Evolutionary conservation across 1,284 basidiomycete species (phyloP), one percentile per base, ranked within the genome.

Genomic region (Bondarzewia mesenterica): DNA sequence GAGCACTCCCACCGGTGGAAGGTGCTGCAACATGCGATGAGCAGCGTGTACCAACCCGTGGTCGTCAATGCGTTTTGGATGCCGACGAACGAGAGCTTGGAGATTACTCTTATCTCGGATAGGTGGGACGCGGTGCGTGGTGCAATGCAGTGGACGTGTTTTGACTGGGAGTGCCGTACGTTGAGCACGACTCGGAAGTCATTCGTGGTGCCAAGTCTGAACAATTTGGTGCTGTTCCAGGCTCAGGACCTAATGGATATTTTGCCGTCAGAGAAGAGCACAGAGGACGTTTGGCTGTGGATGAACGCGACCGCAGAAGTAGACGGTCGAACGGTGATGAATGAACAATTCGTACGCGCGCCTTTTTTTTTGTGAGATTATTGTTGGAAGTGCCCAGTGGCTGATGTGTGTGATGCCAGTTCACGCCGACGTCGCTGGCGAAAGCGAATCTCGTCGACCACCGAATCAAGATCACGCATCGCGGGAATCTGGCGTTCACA

Each of bases 1-100:
- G 80, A 83, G 57, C 79, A 78, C 55, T 77, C 73, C 2, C 79
- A 79, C 2, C 60, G 79, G 27, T 82, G 79, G 80, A 82, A 83
- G 61, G 73, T 78, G 3, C 62, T 78, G 48, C 70, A 80, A 49
- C 81, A 83, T 54, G 72, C 66, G 4, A 60, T 78, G 52, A 63
- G 71, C 6, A 62, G 60, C 18, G 66, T 69, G 5, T 82, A 74
- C 58, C 64, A 71, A 0, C 73, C 76, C 2, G 61, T 82, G 7
- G 64, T 68, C 41, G 70, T 77, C 50, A 75, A 74, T 50, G 73
- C 78, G 12, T 79, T 81, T 63, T 78, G 73, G 73, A 74, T 70
- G 22, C 64, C 71, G 1, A 63, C 63, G 12, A 76, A 72, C 47
- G 62, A 75, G 57, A 72, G 68, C 16, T 56, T 82, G 38, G 69